These are phyloP conservation scores for Syncephalis fuscata DNA, from an alignment of 371 early-diverging fungal genomes.

Conservation along the genomic window DNA sequence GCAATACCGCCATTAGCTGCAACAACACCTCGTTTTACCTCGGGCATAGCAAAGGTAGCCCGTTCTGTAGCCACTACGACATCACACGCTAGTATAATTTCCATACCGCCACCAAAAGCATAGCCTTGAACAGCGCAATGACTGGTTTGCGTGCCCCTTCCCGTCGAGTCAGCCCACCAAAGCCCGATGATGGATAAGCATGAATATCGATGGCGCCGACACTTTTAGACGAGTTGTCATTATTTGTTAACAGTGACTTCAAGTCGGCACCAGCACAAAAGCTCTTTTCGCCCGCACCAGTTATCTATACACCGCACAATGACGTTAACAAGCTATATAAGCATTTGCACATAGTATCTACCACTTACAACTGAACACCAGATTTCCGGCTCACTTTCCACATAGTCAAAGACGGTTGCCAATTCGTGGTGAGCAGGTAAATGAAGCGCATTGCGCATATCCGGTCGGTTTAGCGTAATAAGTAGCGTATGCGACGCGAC, in stretches of 20 bases:
- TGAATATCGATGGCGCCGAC: neutral
- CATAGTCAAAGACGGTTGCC: constrained; percentile 19
- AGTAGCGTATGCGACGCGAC: constrained; percentile 21
- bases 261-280: constrained; percentile 31
- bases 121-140: constrained; percentile 29
- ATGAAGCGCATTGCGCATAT: constrained; percentile 21
- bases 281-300: constrained; percentile 23
- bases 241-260: constrained; percentile 13
- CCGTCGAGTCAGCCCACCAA: constrained; percentile 24
- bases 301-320: no score
- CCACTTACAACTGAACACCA: constrained; percentile 23
- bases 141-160: constrained; percentile 20
- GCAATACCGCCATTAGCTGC: constrained; percentile 25
- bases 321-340: no score
- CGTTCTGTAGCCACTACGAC: constrained; percentile 24
- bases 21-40: constrained; percentile 25
- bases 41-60: constrained; percentile 24
- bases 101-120: constrained; percentile 26
- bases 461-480: constrained; percentile 24
- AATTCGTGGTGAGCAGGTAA: constrained; percentile 23
- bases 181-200: constrained; percentile 18
- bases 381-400: constrained; percentile 18
- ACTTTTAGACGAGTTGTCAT: neutral
- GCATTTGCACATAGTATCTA: neutral
- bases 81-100: constrained; percentile 21